These are phyloP conservation scores for Scortechinia acanthostroma DNA, from an alignment of 2,329 filamentous ascomycete genomes.

Conservation along the genomic window DNA sequence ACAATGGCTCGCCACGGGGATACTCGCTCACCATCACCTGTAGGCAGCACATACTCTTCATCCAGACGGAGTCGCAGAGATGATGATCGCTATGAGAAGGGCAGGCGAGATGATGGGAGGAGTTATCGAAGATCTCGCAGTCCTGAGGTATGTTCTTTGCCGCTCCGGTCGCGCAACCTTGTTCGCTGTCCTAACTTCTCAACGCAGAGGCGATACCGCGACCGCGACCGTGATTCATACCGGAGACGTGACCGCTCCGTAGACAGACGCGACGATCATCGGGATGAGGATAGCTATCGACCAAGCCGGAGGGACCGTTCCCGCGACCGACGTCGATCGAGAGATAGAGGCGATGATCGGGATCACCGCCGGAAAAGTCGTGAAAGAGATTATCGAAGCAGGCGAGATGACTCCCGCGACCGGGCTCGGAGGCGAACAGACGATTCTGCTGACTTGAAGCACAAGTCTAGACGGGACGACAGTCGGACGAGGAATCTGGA, in stretches of 20 bases:
- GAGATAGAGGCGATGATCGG: constrained; percentile 55
- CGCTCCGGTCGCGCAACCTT: neutral
- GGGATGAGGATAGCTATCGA: constrained; percentile 30
- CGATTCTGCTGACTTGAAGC: constrained; percentile 64
- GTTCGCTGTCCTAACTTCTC: neutral
- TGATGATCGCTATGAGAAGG: constrained; percentile 47
- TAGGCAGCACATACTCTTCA: constrained; percentile 74
- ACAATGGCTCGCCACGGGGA: constrained; percentile 45
- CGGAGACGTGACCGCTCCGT: constrained; percentile 35
- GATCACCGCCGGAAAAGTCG: constrained; percentile 35
- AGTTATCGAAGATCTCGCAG: constrained; percentile 16
- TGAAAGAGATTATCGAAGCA: constrained; percentile 55
- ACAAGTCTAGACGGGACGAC: constrained; percentile 54
- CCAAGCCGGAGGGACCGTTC: constrained; percentile 37
- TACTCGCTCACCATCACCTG: constrained; percentile 82
- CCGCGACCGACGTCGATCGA: constrained; percentile 39
- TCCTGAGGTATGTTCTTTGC: neutral
- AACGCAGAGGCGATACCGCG: constrained; percentile 23
- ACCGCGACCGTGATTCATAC: constrained; percentile 27
- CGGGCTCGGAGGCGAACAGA: constrained; percentile 56
- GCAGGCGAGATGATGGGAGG: constrained; percentile 35
- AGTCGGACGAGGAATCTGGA: no score
- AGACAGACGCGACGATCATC: constrained; percentile 6
- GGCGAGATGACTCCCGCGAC: constrained; percentile 70
- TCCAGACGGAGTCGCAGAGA: constrained; percentile 60